phyloP scores from a whole-genome alignment of 805 yeast species.

The Geotrichum ghanense region DNA sequence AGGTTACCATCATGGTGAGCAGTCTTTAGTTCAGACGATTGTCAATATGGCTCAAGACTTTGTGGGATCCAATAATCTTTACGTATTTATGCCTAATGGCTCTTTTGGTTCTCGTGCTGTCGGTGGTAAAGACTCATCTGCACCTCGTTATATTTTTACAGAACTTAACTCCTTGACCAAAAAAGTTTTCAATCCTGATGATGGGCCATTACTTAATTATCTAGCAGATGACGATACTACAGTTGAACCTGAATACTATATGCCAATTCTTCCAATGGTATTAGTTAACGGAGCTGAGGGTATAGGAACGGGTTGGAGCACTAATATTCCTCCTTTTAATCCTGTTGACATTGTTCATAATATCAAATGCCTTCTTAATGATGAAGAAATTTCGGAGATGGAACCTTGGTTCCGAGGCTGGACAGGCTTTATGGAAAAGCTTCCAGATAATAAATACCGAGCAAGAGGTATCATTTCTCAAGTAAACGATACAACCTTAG shows the following conservation, averaged over 20 bases:
- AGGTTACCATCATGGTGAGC: constrained; percentile 93
- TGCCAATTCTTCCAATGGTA: constrained; percentile 91
- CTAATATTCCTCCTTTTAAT: constrained; percentile 81
- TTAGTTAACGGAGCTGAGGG: constrained; percentile 95
- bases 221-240: constrained; percentile 87
- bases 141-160: constrained; percentile 92
- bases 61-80: constrained; percentile 83
- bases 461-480: constrained; percentile 75
- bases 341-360: constrained; percentile 75
- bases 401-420: constrained; percentile 94
- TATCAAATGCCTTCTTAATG: constrained; percentile 59
- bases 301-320: constrained; percentile 98
- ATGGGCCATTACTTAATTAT: constrained; percentile 66
- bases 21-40: constrained; percentile 76
- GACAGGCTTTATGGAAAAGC: constrained; percentile 68
- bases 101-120: constrained; percentile 91
- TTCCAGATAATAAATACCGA: constrained; percentile 52
- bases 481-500: constrained; percentile 66
- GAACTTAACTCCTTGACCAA: constrained; percentile 68
- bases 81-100: constrained; percentile 82
- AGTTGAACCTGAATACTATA: constrained; percentile 92
- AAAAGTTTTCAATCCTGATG: constrained; percentile 65
- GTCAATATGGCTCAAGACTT: constrained; percentile 92
- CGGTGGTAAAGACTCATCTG: constrained; percentile 98
- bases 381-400: constrained; percentile 61